These are phyloP conservation scores for Aristolochia fimbriata DNA, from an alignment of 164 flowering plant genomes.

Conservation along the genomic window DNA sequence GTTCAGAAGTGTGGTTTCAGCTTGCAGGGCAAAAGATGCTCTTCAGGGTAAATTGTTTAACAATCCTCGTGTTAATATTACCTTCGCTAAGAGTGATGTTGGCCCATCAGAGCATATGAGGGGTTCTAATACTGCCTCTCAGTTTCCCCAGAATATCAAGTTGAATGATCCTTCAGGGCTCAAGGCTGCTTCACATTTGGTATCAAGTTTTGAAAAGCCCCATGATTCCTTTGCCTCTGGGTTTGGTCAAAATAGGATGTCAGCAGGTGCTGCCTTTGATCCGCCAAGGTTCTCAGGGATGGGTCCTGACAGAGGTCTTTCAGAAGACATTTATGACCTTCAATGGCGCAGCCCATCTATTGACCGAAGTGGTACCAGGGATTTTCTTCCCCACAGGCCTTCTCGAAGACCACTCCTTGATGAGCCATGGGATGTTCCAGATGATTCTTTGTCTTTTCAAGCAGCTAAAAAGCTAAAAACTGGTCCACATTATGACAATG, in stretches of 20 bases:
- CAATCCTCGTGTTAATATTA: conserved; percentile 85
- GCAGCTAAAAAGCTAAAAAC: conserved; percentile 62
- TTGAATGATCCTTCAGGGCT: conserved; percentile 24
- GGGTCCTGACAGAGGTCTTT: conserved; percentile 23
- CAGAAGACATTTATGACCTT: conserved; percentile 33
- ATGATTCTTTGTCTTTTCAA: conserved; percentile 35
- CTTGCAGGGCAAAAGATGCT: conserved; percentile 82
- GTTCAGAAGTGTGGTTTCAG: conserved; percentile 49
- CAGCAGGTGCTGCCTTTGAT: conserved; percentile 24
- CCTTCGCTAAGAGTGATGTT: conserved; percentile 69
- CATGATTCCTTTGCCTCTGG: conserved; percentile 31
- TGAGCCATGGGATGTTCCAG: conserved; percentile 69
- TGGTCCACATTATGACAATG: conserved; percentile 40
- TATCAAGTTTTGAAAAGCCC: conserved; percentile 29
- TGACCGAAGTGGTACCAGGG: conserved; percentile 30
- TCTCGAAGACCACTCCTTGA: conserved; percentile 32
- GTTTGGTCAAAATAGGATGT: conserved; percentile 27
- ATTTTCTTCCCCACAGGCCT: conserved; percentile 34
- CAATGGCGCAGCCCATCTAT: conserved; percentile 31
- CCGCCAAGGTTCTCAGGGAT: conserved; percentile 30
- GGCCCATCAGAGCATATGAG: conserved; percentile 41
- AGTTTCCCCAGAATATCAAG: conserved; percentile 29
- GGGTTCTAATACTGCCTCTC: conserved; percentile 29
- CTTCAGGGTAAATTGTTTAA: conserved; percentile 92
- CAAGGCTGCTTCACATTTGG: conserved; percentile 32